Evolutionary conservation across 2,329 filamentous ascomycete species (phyloP).

Genomic region (Emericellopsis cladophorae): DNA sequence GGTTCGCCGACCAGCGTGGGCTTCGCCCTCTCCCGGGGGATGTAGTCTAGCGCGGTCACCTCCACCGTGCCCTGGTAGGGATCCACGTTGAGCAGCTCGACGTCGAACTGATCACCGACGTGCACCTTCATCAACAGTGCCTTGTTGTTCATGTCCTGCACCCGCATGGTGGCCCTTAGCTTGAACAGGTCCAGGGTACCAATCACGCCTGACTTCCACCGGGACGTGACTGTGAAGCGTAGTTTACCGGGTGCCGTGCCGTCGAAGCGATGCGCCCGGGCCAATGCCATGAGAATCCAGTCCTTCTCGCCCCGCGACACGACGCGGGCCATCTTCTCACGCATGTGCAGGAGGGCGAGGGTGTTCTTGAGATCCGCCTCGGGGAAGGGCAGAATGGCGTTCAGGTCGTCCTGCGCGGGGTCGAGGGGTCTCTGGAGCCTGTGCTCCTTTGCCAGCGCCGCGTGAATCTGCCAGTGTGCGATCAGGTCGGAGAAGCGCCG

Average conservation of each 20-base stretch:
- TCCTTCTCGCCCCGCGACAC: constrained; percentile 31
- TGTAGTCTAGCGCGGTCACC: constrained; percentile 29
- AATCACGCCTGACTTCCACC: constrained; percentile 18
- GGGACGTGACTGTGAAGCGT: constrained; percentile 29
- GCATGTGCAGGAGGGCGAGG: constrained; percentile 36
- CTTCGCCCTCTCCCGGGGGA: constrained; percentile 1
- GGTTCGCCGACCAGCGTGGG: not conserved
- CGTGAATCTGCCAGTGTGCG: constrained; percentile 55
- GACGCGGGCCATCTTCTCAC: constrained; percentile 35
- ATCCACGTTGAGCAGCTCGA: constrained; percentile 41
- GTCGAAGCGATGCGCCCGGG: constrained; percentile 47
- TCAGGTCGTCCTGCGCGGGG: constrained; percentile 12
- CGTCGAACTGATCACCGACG: constrained; percentile 40
- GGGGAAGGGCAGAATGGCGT: constrained; percentile 32
- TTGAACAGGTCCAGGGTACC: constrained; percentile 40
- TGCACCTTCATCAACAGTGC: constrained; percentile 27
- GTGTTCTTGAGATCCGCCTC: constrained; percentile 25
- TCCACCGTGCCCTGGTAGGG: constrained; percentile 30
- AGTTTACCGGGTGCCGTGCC: constrained; percentile 32
- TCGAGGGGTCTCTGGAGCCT: constrained; percentile 13
- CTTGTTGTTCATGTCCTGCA: constrained; percentile 22
- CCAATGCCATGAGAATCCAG: constrained; percentile 47
- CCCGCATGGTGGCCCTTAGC: constrained; percentile 26
- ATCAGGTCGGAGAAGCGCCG: constrained; percentile 51
- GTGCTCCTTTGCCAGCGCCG: constrained; percentile 36